These are phyloP conservation scores for Cephalotrichum gorgonifer DNA, from an alignment of 2,329 filamentous ascomycete genomes.

Conservation along the genomic window DNA sequence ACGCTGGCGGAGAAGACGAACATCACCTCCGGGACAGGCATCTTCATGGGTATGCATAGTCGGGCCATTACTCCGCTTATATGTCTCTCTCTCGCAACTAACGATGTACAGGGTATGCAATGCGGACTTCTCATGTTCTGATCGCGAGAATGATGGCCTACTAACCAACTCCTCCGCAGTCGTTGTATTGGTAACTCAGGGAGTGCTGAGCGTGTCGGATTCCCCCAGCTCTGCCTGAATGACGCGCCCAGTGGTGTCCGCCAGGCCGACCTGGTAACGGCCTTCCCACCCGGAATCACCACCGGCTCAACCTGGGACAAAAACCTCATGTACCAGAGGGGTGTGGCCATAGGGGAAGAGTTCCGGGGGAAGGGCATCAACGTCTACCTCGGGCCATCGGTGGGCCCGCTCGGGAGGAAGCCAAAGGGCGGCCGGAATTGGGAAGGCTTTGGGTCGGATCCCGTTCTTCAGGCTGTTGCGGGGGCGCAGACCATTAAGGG, in stretches of 20 bases:
- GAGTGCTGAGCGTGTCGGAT: conserved; percentile 57
- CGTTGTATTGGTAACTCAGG: conserved; percentile 70
- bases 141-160: background rate
- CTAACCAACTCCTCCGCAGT: conserved; percentile 17
- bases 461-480: conserved; percentile 65
- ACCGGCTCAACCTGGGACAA: conserved; percentile 68
- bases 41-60: conserved; percentile 50
- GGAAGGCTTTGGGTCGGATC: conserved; percentile 66
- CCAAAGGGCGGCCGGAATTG: conserved; percentile 64
- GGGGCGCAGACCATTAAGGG: conserved; percentile 72
- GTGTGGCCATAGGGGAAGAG: conserved; percentile 58
- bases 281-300: conserved; percentile 72
- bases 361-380: conserved; percentile 65
- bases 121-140: background rate
- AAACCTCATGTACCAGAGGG: conserved; percentile 57
- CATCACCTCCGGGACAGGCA: conserved; percentile 60
- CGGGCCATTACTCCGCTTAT: background rate
- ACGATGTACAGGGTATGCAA: background rate
- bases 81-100: background rate
- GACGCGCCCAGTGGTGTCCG: conserved; percentile 64
- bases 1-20: conserved; percentile 75
- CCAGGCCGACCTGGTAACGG: conserved; percentile 63
- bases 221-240: conserved; percentile 62
- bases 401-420: conserved; percentile 63
- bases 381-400: conserved; percentile 58